Base-by-base conservation (phyloP, 2,329 filamentous ascomycete species). In the Aureobasidium sp. region DNA sequence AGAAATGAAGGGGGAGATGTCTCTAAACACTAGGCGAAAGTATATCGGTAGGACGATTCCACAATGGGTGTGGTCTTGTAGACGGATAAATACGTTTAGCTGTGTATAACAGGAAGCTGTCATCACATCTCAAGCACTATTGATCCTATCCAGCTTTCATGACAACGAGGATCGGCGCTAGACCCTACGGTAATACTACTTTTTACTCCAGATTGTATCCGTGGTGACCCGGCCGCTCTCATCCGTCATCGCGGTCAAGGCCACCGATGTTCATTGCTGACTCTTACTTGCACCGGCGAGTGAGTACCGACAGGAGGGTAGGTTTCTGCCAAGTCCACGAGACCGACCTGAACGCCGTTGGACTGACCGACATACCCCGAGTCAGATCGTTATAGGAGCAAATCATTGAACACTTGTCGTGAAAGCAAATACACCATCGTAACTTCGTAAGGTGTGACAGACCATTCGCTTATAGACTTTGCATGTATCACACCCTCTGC, bases 11-110 rank as follows among this genome's bases (percentile, higher is more conserved):
- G 85, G n/a, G 72, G 69, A 63, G 85, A 86, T 27, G 21, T 32
- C 14, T 30, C 13, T 37, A 29, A 10, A 2, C 75, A 78, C 67
- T 80, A 87, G 0, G 74, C 71, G 1, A 88, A 77, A 8, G 70
- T 73, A 68, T 90, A 88, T 6, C 72, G 74, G 87, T 87, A 90
- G 3, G 74, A 71, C 27, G 74, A 71, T 21, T 21, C 21, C 21
- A 21, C 21, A 21, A 21, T 14, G 6, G 76, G 76, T 0, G 69
- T 64, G 6, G 70, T 66, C 30, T 72, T 69, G 5, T 79, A 78
- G 5, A 73, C 71, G 21, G 82, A 78, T 5, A 82, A 82, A 14
- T 73, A 73, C 16, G 88, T 72, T 0, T 69, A 75, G 4, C 85
- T 83, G 11, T 54, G 37, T 54, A 72, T 77, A 58, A 88, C 75